Conservation (phyloP, 371 early-diverging fungal genomes). For the Mucor circinelloides region DNA sequence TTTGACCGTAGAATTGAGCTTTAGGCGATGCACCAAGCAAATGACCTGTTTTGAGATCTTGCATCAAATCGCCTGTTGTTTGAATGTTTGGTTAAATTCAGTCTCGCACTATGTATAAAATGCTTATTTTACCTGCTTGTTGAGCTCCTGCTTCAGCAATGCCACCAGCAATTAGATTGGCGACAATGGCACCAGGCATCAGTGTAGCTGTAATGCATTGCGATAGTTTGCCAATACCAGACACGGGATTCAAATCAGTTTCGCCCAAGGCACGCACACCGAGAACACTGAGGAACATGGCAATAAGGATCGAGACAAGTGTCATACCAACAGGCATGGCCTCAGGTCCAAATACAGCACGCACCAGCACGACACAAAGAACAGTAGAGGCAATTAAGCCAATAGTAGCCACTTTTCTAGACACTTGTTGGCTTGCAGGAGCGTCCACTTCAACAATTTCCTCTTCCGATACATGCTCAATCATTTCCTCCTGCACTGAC, state of each 20-base stretch:
- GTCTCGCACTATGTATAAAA: constrained; percentile 18
- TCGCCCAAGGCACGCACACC: constrained; percentile 79
- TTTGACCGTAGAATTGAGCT: constrained; percentile 85
- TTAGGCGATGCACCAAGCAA: constrained; percentile 80
- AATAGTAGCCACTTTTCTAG: constrained; percentile 55
- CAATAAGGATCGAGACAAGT: constrained; percentile 56
- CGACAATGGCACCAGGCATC: constrained; percentile 72
- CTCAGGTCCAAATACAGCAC: constrained; percentile 58
- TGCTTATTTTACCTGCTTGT: constrained; percentile 50
- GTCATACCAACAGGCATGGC: constrained; percentile 56
- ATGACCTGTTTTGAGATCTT: constrained; percentile 89
- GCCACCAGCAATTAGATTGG: constrained; percentile 85
- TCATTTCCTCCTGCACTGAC: constrained; percentile 23
- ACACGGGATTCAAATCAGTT: constrained; percentile 82
- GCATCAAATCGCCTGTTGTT: constrained; percentile 76
- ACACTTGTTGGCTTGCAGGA: constrained; percentile 54
- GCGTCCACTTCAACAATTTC: constrained; percentile 40
- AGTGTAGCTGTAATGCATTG: constrained; percentile 82
- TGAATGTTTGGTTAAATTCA: constrained; percentile 1
- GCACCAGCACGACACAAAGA: constrained; percentile 62
- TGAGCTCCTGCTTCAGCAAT: constrained; percentile 82
- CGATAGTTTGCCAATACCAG: constrained; percentile 84
- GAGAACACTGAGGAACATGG: constrained; percentile 66
- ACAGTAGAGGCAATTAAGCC: constrained; percentile 64
- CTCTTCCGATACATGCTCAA: constrained; percentile 13